phyloP scores from a whole-genome alignment of 2,329 filamentous ascomycete genomes.

The Clarireedia paspali region DNA sequence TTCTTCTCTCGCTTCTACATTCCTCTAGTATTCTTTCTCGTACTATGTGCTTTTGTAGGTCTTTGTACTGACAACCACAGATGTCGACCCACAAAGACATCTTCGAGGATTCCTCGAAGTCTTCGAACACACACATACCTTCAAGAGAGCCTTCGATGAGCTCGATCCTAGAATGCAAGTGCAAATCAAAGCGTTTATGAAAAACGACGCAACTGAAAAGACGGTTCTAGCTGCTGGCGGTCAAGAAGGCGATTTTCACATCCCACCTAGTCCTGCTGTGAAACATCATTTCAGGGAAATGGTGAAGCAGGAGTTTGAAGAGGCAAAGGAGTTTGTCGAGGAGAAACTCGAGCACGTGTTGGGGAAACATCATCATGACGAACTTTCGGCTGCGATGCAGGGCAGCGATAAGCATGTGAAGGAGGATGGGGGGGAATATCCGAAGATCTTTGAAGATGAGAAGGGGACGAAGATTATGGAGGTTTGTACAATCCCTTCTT shows the following conservation, averaged over 20 bases:
- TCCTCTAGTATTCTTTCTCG: not conserved
- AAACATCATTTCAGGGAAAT: slow-evolving; percentile 29
- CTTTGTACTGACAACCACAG: slow-evolving; percentile 2
- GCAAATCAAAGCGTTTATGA: slow-evolving; percentile 28
- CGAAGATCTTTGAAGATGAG: slow-evolving; percentile 29
- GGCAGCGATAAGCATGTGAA: not conserved
- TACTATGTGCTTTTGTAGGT: not conserved
- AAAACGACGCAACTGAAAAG: slow-evolving; percentile 13
- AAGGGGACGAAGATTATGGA: slow-evolving; percentile 28
- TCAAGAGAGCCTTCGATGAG: slow-evolving; percentile 23
- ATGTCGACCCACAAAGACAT: slow-evolving; percentile 27
- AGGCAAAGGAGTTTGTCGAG: not conserved
- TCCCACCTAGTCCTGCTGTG: slow-evolving; percentile 28
- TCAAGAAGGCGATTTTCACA: slow-evolving; percentile 19
- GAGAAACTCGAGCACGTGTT: slow-evolving; percentile 9
- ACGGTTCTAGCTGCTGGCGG: slow-evolving; percentile 19
- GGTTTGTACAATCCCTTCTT: slow-evolving; percentile 18
- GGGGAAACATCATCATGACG: not conserved
- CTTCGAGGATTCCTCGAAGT: slow-evolving; percentile 28
- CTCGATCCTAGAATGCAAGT: slow-evolving; percentile 25
- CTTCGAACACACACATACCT: slow-evolving; percentile 27
- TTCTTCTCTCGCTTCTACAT: not conserved
- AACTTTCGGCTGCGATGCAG: not conserved
- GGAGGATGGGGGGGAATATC: slow-evolving; percentile 3
- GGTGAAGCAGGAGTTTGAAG: not conserved